Percentiles rank a stretch among this genome's conserved stretches.
Conservation (phyloP, 2,329 filamentous ascomycete genomes). For the Akanthomyces lecanii region DNA sequence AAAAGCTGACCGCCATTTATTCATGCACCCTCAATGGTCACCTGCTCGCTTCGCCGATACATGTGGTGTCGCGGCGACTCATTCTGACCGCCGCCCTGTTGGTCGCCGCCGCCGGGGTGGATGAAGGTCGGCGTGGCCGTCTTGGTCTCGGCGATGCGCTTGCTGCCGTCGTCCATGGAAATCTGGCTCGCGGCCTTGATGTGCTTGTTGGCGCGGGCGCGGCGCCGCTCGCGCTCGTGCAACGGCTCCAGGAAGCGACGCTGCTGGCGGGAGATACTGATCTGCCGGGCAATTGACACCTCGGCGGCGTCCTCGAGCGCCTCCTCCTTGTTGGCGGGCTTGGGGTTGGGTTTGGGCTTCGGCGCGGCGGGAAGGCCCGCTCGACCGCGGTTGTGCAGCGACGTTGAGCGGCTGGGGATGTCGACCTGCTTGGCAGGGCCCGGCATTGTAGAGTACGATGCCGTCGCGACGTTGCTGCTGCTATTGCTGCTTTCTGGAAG, state of each 20-base stretch:
- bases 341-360: neutral
- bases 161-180: constrained; percentile 24
- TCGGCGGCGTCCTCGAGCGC: constrained; percentile 54
- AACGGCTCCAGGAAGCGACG: constrained; percentile 55
- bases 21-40: constrained; percentile 46
- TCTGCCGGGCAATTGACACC: constrained; percentile 64
- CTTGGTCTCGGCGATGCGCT: constrained; percentile 34
- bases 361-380: neutral
- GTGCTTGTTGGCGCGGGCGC: constrained; percentile 15
- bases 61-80: constrained; percentile 33
- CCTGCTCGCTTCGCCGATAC: constrained; percentile 50
- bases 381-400: neutral
- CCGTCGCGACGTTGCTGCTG: neutral
- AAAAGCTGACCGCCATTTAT: constrained; percentile 7
- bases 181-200: constrained; percentile 17
- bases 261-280: constrained; percentile 61
- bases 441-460: neutral
- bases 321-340: neutral
- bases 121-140: constrained; percentile 45
- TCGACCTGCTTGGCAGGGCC: constrained; percentile 1
- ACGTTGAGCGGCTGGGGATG: constrained; percentile 11
- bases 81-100: constrained; percentile 20
- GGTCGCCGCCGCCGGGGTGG: constrained; percentile 23
- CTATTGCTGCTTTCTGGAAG: neutral
- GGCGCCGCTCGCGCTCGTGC: constrained; percentile 26